These are phyloP conservation scores for Trichodelitschia bisporula DNA, from an alignment of 495 filamentous ascomycete species.

Conservation along the genomic window DNA sequence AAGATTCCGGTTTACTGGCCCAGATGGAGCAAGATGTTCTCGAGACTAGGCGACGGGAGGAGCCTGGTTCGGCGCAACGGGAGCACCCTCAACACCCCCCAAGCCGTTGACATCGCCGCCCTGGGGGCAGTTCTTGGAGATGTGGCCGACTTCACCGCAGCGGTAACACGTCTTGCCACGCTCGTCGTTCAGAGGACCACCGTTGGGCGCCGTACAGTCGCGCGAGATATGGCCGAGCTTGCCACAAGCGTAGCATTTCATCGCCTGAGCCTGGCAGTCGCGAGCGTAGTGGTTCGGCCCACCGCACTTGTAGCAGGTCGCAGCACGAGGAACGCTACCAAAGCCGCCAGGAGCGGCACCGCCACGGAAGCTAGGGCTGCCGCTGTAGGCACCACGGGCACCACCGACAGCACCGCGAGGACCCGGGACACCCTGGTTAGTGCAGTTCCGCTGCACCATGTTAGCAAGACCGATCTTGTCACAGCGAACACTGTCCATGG, in stretches of 20 bases:
- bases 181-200: constrained; percentile 66
- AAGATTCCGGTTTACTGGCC: no score
- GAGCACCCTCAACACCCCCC: constrained; percentile 12
- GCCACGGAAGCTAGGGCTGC: constrained; percentile 20
- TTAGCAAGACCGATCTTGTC: no score
- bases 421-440: constrained; percentile 25
- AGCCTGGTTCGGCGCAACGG: constrained; percentile 7
- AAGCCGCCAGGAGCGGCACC: constrained; percentile 34
- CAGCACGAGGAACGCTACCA: constrained; percentile 42
- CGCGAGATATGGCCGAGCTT: constrained; percentile 95
- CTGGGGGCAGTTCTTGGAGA: constrained; percentile 79
- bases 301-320: constrained; percentile 98
- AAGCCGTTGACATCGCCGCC: constrained; percentile 22
- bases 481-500: constrained; percentile 4
- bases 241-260: constrained; percentile 99
- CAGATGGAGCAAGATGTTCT: no score
- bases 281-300: constrained; percentile 97
- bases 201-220: constrained; percentile 94
- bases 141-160: constrained; percentile 87
- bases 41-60: constrained; percentile 25
- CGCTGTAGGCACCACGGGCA: constrained; percentile 45
- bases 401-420: constrained; percentile 29
- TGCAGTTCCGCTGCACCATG: constrained; percentile 48
- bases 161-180: constrained; percentile 98
- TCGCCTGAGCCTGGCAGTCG: constrained; percentile 96